Evolutionary conservation across 2,329 filamentous ascomycete species (phyloP).

Genomic region (Cladophialophora yegresii): DNA sequence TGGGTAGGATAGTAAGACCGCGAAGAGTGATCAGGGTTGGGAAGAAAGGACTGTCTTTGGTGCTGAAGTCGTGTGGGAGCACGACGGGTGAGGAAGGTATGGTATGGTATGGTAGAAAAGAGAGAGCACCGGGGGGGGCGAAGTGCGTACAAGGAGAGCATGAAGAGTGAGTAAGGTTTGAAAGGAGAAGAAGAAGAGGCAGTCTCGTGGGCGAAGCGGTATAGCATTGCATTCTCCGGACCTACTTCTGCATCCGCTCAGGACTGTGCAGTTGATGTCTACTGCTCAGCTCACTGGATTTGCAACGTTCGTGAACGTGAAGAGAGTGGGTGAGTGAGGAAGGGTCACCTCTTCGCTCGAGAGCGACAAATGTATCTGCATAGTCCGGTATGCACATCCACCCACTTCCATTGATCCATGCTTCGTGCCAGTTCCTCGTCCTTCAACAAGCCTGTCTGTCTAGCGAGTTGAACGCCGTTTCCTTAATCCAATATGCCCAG

Average conservation of each 20-base stretch:
- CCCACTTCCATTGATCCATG: background rate
- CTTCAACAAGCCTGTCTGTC: background rate
- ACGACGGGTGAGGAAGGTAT: too few relatives aligned
- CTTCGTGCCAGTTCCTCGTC: background rate
- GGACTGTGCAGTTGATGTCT: slow-evolving; percentile 1
- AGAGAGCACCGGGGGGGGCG: too few relatives aligned
- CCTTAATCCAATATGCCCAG: slow-evolving; percentile 17
- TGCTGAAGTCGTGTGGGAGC: too few relatives aligned
- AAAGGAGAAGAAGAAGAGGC: background rate
- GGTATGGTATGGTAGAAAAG: too few relatives aligned
- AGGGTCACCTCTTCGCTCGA: background rate
- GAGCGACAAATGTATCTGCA: background rate
- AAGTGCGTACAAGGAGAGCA: background rate
- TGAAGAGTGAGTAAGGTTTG: background rate
- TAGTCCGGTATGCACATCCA: background rate
- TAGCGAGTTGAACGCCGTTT: slow-evolving; percentile 31
- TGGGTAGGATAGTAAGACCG: too few relatives aligned
- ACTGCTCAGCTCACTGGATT: background rate
- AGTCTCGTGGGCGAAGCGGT: background rate
- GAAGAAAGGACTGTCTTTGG: too few relatives aligned
- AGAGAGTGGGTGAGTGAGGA: too few relatives aligned
- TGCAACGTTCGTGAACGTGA: background rate
- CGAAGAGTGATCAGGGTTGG: too few relatives aligned
- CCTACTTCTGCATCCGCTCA: background rate
- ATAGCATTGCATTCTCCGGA: slow-evolving; percentile 1